A percentile compares a stretch with the other conserved stretches of the same genome.
These are phyloP conservation scores for Pseudopithomyces chartarum DNA, from an alignment of 2,329 filamentous ascomycete genomes.

Conservation along the genomic window DNA sequence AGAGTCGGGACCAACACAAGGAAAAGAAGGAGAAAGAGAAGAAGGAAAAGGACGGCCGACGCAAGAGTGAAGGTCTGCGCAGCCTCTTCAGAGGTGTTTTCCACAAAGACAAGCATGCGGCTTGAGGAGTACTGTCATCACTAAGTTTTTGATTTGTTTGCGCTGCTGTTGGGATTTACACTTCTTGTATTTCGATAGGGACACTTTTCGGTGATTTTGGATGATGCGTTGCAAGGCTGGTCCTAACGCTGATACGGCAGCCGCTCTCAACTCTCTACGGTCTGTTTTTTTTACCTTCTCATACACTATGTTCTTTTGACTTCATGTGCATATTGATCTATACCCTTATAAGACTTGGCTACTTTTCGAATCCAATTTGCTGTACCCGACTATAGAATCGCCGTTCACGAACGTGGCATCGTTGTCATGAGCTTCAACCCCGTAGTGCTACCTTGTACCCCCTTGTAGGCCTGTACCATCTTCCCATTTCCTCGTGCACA, in stretches of 20 bases:
- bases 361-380: neutral
- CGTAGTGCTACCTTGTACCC: neutral
- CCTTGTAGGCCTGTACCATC: neutral
- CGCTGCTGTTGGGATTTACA: neutral
- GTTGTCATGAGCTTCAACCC: neutral
- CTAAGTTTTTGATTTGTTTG: neutral
- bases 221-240: neutral
- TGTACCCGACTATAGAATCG: neutral
- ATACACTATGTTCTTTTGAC: neutral
- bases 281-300: neutral
- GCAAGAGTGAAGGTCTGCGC: slow-evolving; percentile 11
- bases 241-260: slow-evolving; percentile 1
- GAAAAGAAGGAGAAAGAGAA: slow-evolving; percentile 16
- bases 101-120: slow-evolving; percentile 5
- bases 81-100: slow-evolving; percentile 12
- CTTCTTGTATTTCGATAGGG: neutral
- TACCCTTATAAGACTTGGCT: slow-evolving; percentile 4
- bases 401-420: neutral
- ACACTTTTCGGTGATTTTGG: neutral
- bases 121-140: neutral
- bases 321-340: slow-evolving; percentile 6
- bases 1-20: slow-evolving; percentile 28
- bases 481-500: neutral
- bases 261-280: slow-evolving; percentile 4
- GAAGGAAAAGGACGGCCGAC: slow-evolving; percentile 11